These are phyloP conservation scores for Polyporus arcularius DNA, from an alignment of 768 basidiomycete genomes.

Conservation along the genomic window DNA sequence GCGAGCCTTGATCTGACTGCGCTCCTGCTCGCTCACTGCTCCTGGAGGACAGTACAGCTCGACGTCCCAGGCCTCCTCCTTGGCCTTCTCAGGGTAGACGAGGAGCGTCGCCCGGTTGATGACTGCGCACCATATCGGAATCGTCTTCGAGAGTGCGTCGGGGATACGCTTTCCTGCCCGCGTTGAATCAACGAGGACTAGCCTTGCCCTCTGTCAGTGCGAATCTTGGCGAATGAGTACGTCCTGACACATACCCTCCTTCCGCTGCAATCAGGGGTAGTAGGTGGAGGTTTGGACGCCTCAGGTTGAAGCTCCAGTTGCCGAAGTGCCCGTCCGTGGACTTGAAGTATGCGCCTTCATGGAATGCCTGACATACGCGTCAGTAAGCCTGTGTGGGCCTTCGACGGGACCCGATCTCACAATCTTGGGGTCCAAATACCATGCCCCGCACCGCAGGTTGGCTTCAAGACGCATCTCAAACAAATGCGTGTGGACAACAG, in stretches of 20 bases:
- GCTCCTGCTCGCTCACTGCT: conserved; percentile 73
- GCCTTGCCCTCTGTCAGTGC: not conserved
- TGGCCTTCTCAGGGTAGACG: conserved; percentile 9
- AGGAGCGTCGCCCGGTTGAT: conserved; percentile 63
- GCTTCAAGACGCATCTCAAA: conserved; percentile 44
- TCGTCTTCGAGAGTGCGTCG: conserved; percentile 82
- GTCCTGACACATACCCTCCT: conserved; percentile 57
- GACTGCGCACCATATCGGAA: conserved; percentile 94
- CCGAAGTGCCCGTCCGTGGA: conserved; percentile 87
- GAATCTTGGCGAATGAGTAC: not conserved
- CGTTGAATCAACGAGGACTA: conserved; percentile 93
- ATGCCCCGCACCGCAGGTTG: conserved; percentile 91
- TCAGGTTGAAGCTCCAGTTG: conserved; percentile 84
- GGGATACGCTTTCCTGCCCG: conserved; percentile 92
- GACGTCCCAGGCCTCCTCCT: conserved; percentile 48
- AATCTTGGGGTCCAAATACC: conserved; percentile 81
- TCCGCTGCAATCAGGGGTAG: conserved; percentile 54
- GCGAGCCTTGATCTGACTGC: conserved; percentile 67
- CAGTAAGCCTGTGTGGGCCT: not conserved
- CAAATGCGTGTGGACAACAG: conserved; percentile 18
- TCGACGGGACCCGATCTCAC: conserved; percentile 39
- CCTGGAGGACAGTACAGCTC: conserved; percentile 71
- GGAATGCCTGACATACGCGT: conserved; percentile 23
- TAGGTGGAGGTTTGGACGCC: conserved; percentile 82
- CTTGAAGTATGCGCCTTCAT: conserved; percentile 78